Percentiles rank a stretch among this genome's conserved stretches.
Evolutionary conservation across 1,139 yeast genomes (phyloP).

Genomic region (Zygotorulaspora mrakii): DNA sequence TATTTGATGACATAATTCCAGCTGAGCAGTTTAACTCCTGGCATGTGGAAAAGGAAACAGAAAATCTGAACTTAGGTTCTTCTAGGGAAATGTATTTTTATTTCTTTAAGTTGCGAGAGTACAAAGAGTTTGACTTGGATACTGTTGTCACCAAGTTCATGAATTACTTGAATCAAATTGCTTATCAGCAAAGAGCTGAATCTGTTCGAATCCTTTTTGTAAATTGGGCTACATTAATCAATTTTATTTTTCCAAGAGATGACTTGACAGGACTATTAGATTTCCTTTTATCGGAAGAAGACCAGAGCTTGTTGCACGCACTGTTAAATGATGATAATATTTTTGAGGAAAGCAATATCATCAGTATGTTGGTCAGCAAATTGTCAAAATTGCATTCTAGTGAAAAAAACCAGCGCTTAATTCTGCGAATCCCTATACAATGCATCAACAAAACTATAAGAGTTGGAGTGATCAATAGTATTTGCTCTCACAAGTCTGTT

Average conservation of each 20-base stretch:
- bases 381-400: constrained; percentile 15
- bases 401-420: constrained; percentile 5
- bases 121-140: constrained; percentile 35
- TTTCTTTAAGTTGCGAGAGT: constrained; percentile 49
- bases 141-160: constrained; percentile 35
- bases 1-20: constrained; percentile 44
- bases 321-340: constrained; percentile 30
- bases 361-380: constrained; percentile 29
- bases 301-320: constrained; percentile 19
- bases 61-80: constrained; percentile 5
- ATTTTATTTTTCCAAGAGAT: constrained; percentile 36
- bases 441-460: constrained; percentile 47
- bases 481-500: constrained; percentile 23
- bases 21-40: constrained; percentile 19
- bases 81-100: constrained; percentile 39
- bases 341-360: constrained; percentile 46
- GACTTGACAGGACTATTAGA: constrained; percentile 18
- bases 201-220: constrained; percentile 38
- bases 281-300: constrained; percentile 15
- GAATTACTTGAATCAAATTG: constrained; percentile 23
- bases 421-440: constrained; percentile 45
- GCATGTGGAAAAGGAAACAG: constrained; percentile 9
- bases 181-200: constrained; percentile 7
- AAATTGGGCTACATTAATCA: constrained; percentile 58
- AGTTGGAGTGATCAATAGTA: constrained; percentile 39